A percentile compares a stretch with the other conserved stretches of the same genome.
These are phyloP conservation scores for Myrica gale DNA, from an alignment of 306 rosid genomes.

Conservation along the genomic window DNA sequence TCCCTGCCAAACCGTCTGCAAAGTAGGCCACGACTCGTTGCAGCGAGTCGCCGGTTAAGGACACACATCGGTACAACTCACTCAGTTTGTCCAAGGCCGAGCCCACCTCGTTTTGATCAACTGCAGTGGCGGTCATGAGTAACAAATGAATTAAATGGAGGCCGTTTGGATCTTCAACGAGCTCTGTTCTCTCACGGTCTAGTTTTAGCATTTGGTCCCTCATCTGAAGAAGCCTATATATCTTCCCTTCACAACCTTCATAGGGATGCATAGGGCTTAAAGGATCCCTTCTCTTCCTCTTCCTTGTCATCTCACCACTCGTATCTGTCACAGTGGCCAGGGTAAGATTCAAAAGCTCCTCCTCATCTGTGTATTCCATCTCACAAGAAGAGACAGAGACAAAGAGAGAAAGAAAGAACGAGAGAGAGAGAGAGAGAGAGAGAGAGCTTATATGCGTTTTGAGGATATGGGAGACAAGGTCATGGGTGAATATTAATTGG, in stretches of 20 bases:
- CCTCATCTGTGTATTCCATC: conserved; percentile 65
- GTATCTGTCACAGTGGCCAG: conserved; percentile 51
- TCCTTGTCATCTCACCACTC: conserved; percentile 44
- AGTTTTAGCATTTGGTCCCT: conserved; percentile 67
- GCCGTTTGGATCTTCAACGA: conserved; percentile 39
- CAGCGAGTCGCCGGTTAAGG: conserved; percentile 58
- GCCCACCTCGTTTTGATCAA: conserved; percentile 39
- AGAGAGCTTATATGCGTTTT: not conserved
- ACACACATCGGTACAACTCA: conserved; percentile 46
- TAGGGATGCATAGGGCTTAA: conserved; percentile 29
- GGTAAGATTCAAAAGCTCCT: conserved; percentile 69
- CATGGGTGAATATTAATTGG: conserved; percentile 35
- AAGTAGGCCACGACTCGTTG: conserved; percentile 67
- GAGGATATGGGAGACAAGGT: conserved; percentile 29
- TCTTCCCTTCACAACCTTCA: conserved; percentile 59
- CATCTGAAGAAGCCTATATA: conserved; percentile 66
- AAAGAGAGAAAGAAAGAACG: conserved; percentile 18
- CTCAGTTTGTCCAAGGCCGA: conserved; percentile 51
- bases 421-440: not conserved
- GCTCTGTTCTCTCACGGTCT: conserved; percentile 29
- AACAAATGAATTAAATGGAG: conserved; percentile 60
- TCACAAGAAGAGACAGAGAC: not conserved
- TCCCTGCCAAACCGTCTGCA: conserved; percentile 58
- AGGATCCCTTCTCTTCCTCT: conserved; percentile 39
- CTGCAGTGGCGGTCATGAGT: conserved; percentile 51